These are phyloP conservation scores for Trichomonas tenax DNA, from an alignment of 208 protist species.

Conservation along the genomic window DNA sequence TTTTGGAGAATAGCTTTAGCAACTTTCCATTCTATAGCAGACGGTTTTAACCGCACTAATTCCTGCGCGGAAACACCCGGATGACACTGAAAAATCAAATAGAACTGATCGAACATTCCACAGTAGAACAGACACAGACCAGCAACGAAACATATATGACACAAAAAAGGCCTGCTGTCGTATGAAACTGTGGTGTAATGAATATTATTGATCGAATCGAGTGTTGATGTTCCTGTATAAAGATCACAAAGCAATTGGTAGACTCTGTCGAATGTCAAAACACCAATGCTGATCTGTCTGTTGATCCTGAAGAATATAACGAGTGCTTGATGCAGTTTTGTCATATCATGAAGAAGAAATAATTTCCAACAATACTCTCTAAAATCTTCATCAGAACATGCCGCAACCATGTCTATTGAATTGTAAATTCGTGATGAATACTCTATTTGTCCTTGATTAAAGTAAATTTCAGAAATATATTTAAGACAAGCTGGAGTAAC, in stretches of 20 bases:
- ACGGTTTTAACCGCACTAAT: neutral
- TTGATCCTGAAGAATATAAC: neutral
- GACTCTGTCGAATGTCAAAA: neutral
- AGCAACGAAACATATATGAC: neutral
- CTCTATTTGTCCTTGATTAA: neutral
- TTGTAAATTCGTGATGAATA: neutral
- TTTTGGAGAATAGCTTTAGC: neutral
- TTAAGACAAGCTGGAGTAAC: neutral
- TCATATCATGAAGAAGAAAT: neutral
- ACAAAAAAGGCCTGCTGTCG: neutral
- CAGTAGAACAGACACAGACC: neutral
- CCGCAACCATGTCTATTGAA: neutral
- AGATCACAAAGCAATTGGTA: neutral
- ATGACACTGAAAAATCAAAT: neutral
- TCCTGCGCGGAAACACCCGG: neutral
- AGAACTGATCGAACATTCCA: neutral
- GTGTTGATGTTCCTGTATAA: neutral
- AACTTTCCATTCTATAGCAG: neutral
- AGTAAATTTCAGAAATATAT: neutral
- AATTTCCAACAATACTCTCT: neutral
- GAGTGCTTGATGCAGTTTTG: neutral
- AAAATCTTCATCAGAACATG: neutral
- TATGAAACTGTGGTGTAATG: neutral
- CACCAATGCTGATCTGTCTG: neutral
- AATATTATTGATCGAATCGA: neutral